Conservation (phyloP, 352 stramenopile genomes). For the Globisporangium mamillatum region DNA sequence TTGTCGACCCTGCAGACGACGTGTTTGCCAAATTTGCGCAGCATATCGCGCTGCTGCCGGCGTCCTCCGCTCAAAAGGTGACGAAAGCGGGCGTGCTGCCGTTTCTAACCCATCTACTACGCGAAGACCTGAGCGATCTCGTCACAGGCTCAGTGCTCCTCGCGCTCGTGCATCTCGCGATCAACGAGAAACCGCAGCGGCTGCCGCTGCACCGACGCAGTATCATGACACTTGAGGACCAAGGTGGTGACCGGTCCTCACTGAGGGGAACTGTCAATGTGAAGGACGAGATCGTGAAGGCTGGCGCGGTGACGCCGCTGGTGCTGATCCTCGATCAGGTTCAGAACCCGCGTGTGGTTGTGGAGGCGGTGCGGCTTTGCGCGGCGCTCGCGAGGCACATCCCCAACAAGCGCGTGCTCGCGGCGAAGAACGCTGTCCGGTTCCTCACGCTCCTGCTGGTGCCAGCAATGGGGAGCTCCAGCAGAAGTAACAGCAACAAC, state of each 20-base stretch:
- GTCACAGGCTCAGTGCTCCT: conserved; percentile 66
- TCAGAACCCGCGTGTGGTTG: conserved; percentile 50
- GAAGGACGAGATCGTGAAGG: conserved; percentile 68
- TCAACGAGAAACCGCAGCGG: conserved; percentile 40
- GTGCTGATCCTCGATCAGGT: conserved; percentile 45
- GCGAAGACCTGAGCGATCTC: conserved; percentile 51
- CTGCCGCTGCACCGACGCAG: conserved; percentile 13
- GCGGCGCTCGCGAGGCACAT: conserved; percentile 45
- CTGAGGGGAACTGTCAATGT: conserved; percentile 22
- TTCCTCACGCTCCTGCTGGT: conserved; percentile 42
- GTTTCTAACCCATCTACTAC: conserved; percentile 58
- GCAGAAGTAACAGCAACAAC: background rate
- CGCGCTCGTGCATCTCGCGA: conserved; percentile 63
- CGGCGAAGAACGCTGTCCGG: conserved; percentile 60
- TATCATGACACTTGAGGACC: background rate
- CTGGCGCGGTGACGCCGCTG: conserved; percentile 41
- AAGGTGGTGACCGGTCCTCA: no score
- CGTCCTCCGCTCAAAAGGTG: conserved; percentile 35
- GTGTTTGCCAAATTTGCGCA: conserved; percentile 72
- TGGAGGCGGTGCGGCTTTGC: conserved; percentile 55
- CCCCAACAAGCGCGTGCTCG: conserved; percentile 66
- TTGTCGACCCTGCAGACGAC: conserved; percentile 42
- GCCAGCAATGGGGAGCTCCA: conserved; percentile 10
- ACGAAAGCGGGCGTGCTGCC: conserved; percentile 54
- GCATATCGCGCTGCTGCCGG: conserved; percentile 63